Conservation (phyloP, 1,139 yeast species). For the Saccharomyces hybrid region DNA sequence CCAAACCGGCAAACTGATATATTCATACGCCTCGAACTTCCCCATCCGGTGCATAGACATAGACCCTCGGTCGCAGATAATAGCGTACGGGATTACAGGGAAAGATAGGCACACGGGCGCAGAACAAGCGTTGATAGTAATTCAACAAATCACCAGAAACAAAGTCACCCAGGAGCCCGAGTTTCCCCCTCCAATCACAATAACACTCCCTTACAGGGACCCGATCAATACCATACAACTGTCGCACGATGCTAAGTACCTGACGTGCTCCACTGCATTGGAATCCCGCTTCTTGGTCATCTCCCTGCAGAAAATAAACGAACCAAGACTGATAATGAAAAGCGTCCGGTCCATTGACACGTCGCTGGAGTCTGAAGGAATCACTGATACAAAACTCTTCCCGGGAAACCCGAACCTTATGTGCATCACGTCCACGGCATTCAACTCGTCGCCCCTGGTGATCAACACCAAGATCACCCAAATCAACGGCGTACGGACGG, state of each 20-base stretch:
- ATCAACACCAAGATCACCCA: constrained; percentile 45
- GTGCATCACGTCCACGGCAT: constrained; percentile 55
- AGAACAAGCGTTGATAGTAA: constrained; percentile 72
- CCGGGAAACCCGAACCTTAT: constrained; percentile 48
- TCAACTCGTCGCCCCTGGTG: constrained; percentile 52
- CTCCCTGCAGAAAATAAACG: constrained; percentile 51
- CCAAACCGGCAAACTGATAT: constrained; percentile 53
- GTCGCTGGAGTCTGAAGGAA: constrained; percentile 74
- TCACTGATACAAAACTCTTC: constrained; percentile 72
- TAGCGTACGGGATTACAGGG: constrained; percentile 81
- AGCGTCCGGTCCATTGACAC: constrained; percentile 54
- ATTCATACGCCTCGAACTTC: constrained; percentile 61
- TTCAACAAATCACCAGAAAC: constrained; percentile 40
- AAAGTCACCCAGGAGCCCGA: constrained; percentile 17
- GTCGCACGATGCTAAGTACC: constrained; percentile 59
- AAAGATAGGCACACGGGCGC: constrained; percentile 59
- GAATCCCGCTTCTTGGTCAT: constrained; percentile 76
- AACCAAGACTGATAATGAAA: constrained; percentile 67
- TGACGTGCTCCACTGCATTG: constrained; percentile 76
- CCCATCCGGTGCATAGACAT: constrained; percentile 74
- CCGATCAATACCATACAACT: constrained; percentile 69
- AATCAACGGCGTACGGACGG: constrained; percentile 34
- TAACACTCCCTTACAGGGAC: constrained; percentile 78
- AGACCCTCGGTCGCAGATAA: constrained; percentile 52
- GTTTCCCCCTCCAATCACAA: constrained; percentile 47